Conservation (phyloP, 768 basidiomycete species). For the Suillus fuscotomentosus region DNA sequence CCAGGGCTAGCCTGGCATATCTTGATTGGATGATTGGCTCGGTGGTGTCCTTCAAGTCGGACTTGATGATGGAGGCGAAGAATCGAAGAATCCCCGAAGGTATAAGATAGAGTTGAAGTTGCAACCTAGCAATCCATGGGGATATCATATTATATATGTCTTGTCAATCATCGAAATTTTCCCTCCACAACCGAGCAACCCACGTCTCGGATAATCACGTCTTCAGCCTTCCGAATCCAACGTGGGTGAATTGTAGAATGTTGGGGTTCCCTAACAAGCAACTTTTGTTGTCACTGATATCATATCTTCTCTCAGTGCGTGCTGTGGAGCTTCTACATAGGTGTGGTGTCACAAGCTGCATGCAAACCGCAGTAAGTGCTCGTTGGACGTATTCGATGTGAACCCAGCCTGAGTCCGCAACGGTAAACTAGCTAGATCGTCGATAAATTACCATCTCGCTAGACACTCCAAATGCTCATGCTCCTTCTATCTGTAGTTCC, state of each 20-base stretch:
- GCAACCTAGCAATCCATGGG: neutral
- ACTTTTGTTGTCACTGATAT: too few species aligned
- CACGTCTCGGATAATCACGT: too few species aligned
- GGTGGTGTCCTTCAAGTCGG: neutral
- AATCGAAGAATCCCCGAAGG: neutral
- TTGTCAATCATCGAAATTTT: too few species aligned
- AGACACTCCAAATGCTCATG: conserved; percentile 63
- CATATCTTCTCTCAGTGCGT: conserved; percentile 43
- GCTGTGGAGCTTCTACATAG: conserved; percentile 66
- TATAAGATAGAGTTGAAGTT: neutral
- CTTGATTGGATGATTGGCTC: neutral
- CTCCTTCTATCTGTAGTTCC: conserved; percentile 2
- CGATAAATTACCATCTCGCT: conserved; percentile 89
- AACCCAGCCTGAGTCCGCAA: conserved; percentile 21
- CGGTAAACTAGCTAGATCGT: conserved; percentile 42
- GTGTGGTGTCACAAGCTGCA: conserved; percentile 15
- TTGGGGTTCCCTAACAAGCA: neutral
- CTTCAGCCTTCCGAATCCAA: too few species aligned
- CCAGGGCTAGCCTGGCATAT: neutral
- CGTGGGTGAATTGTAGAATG: too few species aligned
- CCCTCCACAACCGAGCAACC: too few species aligned
- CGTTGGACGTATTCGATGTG: conserved; percentile 29
- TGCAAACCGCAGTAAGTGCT: conserved; percentile 27
- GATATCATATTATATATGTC: too few species aligned
- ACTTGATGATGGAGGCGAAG: conserved; percentile 8